Evolutionary conservation across 1,284 basidiomycete genomes (phyloP).

Genomic region (Puccinia polysora): DNA sequence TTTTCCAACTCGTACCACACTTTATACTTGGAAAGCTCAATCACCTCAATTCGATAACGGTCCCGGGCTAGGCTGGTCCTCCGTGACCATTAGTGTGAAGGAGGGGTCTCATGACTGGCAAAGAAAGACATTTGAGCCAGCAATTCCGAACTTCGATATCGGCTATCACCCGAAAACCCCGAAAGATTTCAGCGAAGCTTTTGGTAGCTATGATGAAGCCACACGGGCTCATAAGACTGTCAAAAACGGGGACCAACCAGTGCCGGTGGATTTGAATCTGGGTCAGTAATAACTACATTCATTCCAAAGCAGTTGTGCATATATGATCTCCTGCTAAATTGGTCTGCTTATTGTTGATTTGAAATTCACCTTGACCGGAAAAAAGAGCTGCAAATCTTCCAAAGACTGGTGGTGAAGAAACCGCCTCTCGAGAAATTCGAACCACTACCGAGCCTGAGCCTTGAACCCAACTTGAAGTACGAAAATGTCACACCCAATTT

Average conservation of each 20-base stretch:
- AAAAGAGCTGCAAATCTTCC: neutral
- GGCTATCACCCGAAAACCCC: neutral
- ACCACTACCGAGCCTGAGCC: conserved; percentile 24
- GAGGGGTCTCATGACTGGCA: neutral
- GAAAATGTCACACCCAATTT: conserved; percentile 41
- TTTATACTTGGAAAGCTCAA: too few species aligned
- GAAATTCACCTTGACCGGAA: neutral
- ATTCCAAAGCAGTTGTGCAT: too few species aligned
- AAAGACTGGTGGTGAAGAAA: conserved; percentile 18
- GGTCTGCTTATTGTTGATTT: conserved; percentile 54
- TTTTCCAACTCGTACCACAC: too few species aligned
- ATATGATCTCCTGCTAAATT: too few species aligned
- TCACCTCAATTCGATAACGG: too few species aligned
- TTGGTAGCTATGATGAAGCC: neutral
- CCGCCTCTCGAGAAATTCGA: conserved; percentile 16
- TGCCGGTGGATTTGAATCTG: neutral
- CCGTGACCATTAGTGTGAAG: neutral
- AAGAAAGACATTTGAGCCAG: neutral
- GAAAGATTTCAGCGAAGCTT: neutral
- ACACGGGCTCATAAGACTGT: neutral
- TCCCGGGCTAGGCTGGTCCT: neutral
- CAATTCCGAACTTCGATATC: neutral
- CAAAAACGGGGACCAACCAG: neutral
- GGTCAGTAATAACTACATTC: neutral
- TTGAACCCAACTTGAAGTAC: conserved; percentile 45